Evolutionary conservation across 768 basidiomycete species (phyloP).

Genomic region (Boletales sp.): DNA sequence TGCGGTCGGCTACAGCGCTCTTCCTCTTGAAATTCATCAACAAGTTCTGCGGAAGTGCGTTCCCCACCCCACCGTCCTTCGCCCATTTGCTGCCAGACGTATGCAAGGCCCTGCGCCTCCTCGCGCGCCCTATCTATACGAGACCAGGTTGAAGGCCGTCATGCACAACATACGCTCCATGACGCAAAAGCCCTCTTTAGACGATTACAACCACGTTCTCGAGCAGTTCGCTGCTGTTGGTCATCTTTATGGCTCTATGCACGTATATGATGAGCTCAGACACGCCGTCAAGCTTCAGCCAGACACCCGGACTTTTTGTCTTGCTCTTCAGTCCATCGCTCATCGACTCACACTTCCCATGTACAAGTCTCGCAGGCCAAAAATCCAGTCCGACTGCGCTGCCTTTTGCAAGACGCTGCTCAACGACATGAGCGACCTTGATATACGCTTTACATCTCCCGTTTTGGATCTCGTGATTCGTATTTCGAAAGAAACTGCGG

Average conservation of each 20-base stretch:
- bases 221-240: conserved; percentile 75
- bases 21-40: conserved; percentile 68
- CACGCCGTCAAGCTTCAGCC: conserved; percentile 42
- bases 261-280: conserved; percentile 59
- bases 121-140: conserved; percentile 50
- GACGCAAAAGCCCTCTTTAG: conserved; percentile 39
- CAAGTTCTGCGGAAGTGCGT: conserved; percentile 66
- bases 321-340: conserved; percentile 67
- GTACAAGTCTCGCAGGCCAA: conserved; percentile 32
- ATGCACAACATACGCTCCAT: conserved; percentile 65
- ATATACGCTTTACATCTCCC: conserved; percentile 50
- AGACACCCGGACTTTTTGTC: conserved; percentile 52
- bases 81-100: conserved; percentile 40
- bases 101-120: conserved; percentile 37
- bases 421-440: conserved; percentile 50
- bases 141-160: conserved; percentile 62
- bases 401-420: conserved; percentile 49
- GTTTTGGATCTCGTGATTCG: conserved; percentile 67
- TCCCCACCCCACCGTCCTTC: conserved; percentile 43
- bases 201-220: conserved; percentile 75
- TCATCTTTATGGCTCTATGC: conserved; percentile 55
- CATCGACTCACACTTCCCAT: conserved; percentile 64
- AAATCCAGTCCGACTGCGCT: conserved; percentile 41
- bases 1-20: conserved; percentile 40
- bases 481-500: conserved; percentile 60